Conservation (phyloP, 2,329 filamentous ascomycete species). For the Bipolaris zeicola region DNA sequence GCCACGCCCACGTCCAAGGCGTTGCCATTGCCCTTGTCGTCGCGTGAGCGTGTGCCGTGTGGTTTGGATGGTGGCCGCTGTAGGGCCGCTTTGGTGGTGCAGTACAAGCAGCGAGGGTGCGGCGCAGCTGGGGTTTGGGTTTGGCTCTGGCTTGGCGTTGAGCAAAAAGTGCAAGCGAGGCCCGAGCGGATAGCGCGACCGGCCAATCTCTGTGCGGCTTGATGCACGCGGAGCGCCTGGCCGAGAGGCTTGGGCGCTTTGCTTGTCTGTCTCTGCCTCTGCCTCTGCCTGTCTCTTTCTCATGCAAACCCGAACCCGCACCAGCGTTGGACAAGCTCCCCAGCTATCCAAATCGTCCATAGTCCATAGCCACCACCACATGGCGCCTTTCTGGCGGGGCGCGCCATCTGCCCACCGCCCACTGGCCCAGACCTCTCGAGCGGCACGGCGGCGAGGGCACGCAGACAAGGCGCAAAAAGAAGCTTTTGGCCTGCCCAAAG, state of each 20-base stretch:
- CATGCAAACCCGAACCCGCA: too few relatives aligned
- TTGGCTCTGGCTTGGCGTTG: constrained; percentile 24
- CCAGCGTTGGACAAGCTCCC: background rate
- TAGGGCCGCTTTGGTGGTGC: background rate
- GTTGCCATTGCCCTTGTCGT: background rate
- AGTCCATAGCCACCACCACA: too few relatives aligned
- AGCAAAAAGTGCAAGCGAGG: constrained; percentile 13
- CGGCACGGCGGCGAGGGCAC: constrained; percentile 4
- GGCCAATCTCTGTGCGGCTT: constrained; percentile 7
- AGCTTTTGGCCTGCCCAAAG: background rate
- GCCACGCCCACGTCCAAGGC: too few relatives aligned
- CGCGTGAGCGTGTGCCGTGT: background rate
- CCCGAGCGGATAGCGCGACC: background rate
- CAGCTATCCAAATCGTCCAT: too few relatives aligned
- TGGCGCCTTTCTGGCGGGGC: too few relatives aligned
- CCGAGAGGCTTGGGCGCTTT: constrained; percentile 22
- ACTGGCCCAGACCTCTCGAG: background rate
- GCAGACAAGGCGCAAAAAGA: background rate
- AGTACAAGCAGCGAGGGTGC: constrained; percentile 14
- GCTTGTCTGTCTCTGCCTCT: constrained; percentile 18
- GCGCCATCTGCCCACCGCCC: too few relatives aligned
- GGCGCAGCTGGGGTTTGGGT: constrained; percentile 11
- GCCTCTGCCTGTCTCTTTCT: constrained; percentile 14
- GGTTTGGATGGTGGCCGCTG: constrained; percentile 15
- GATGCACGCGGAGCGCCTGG: constrained; percentile 24